A percentile compares a stretch with the other conserved stretches of the same genome.
Evolutionary conservation across 2,329 filamentous ascomycete genomes (phyloP).

Genomic region (Fonsecaea multimorphosa): DNA sequence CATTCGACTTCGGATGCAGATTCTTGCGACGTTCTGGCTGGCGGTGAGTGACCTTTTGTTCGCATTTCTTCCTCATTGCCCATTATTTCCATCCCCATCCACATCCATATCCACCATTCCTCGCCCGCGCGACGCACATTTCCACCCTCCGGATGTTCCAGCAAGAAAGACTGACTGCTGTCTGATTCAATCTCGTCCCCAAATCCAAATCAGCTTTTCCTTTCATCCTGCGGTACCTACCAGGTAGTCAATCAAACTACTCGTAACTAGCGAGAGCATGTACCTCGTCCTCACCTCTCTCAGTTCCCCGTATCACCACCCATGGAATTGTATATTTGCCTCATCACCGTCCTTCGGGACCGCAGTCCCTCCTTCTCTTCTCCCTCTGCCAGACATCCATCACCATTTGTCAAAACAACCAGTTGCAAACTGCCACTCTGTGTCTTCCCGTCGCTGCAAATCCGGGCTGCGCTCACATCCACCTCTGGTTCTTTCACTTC

Average conservation of each 20-base stretch:
- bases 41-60: neutral
- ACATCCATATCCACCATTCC: neutral
- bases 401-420: conserved; percentile 10
- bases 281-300: conserved; percentile 8
- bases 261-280: conserved; percentile 2
- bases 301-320: neutral
- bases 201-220: conserved; percentile 2
- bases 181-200: neutral
- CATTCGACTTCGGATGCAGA: conserved; percentile 6
- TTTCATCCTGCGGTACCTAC: neutral
- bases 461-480: conserved; percentile 4
- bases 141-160: conserved; percentile 2
- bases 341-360: conserved; percentile 8
- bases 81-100: neutral
- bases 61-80: conserved; percentile 1
- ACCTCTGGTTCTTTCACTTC: conserved; percentile 6
- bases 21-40: neutral
- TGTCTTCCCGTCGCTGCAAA: conserved; percentile 4
- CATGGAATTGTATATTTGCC: conserved; percentile 11
- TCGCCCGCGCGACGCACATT: neutral
- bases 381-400: conserved; percentile 1
- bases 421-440: conserved; percentile 2
- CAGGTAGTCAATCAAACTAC: conserved; percentile 2
- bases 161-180: neutral
- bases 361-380: conserved; percentile 4